phyloP scores from a whole-genome alignment of 805 yeast species.

The Cyberlindnera mycetangii region DNA sequence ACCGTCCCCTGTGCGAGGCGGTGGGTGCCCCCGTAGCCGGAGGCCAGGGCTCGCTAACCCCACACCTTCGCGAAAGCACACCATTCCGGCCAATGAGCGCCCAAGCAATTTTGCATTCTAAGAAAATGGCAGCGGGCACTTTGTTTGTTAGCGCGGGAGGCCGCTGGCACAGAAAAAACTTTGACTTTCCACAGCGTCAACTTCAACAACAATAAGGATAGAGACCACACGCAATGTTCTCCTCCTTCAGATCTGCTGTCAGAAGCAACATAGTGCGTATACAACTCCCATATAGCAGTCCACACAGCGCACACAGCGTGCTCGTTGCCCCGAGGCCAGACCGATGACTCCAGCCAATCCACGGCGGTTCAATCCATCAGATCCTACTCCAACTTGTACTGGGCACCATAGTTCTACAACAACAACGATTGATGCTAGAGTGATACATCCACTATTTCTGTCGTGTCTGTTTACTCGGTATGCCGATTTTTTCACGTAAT shows the following conservation, averaged over 20 bases:
- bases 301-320: background rate
- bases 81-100: slow-evolving; percentile 27
- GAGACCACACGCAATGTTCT: slow-evolving; percentile 25
- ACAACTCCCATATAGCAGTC: background rate
- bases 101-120: slow-evolving; percentile 19
- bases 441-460: background rate
- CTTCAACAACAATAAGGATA: slow-evolving; percentile 1
- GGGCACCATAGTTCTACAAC: background rate
- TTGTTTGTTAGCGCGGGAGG: slow-evolving; percentile 1
- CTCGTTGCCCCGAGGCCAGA: background rate
- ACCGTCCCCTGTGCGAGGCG: too few relatives aligned
- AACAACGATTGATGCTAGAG: too few relatives aligned
- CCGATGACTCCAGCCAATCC: slow-evolving; percentile 8
- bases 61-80: background rate
- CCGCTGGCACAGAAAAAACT: slow-evolving; percentile 6
- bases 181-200: slow-evolving; percentile 6
- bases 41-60: slow-evolving; percentile 14
- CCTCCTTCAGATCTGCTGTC: slow-evolving; percentile 32
- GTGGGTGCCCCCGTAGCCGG: too few relatives aligned
- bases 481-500: background rate
- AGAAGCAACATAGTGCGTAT: slow-evolving; percentile 31
- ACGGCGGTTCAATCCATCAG: slow-evolving; percentile 5
- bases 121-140: slow-evolving; percentile 14
- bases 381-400: background rate
- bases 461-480: background rate